Evolutionary conservation across 345 rosid species (phyloP).

Genomic region (Bruguiera parviflora): DNA sequence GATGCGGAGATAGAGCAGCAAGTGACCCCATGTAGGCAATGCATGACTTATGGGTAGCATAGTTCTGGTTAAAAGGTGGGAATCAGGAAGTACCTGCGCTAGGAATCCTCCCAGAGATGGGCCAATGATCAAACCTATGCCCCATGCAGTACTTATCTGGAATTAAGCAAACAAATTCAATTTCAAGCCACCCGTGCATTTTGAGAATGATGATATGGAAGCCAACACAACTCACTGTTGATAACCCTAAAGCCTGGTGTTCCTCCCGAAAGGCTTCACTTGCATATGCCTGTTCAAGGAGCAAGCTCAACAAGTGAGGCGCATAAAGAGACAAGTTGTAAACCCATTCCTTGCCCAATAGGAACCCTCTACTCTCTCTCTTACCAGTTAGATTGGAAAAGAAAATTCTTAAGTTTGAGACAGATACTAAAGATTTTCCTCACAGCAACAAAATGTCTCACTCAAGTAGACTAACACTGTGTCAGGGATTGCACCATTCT

Average conservation of each 20-base stretch:
- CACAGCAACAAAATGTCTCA: no score
- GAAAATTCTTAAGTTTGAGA: no score
- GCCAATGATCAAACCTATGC: slow-evolving; percentile 89
- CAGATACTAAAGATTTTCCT: no score
- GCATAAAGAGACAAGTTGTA: no score
- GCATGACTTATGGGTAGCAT: no score
- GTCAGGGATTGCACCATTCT: no score
- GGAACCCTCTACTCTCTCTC: no score
- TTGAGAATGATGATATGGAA: not conserved
- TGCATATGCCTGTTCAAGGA: slow-evolving; percentile 71
- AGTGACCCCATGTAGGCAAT: no score
- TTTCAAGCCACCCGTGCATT: not conserved
- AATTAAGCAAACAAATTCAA: not conserved
- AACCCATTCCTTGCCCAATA: no score
- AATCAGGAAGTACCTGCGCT: slow-evolving; percentile 62
- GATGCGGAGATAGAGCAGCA: no score
- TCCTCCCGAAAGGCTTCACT: slow-evolving; percentile 67
- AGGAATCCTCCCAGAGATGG: slow-evolving; percentile 93
- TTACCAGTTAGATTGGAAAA: no score
- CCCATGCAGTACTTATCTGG: slow-evolving; percentile 96
- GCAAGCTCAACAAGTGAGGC: not conserved
- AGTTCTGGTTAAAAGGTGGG: not conserved
- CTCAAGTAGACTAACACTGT: no score
- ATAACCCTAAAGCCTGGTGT: slow-evolving; percentile 74
- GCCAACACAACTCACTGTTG: slow-evolving; percentile 53